These are phyloP conservation scores for Blastocladiella britannica DNA, from an alignment of 192 early-diverging fungal species.

Conservation along the genomic window DNA sequence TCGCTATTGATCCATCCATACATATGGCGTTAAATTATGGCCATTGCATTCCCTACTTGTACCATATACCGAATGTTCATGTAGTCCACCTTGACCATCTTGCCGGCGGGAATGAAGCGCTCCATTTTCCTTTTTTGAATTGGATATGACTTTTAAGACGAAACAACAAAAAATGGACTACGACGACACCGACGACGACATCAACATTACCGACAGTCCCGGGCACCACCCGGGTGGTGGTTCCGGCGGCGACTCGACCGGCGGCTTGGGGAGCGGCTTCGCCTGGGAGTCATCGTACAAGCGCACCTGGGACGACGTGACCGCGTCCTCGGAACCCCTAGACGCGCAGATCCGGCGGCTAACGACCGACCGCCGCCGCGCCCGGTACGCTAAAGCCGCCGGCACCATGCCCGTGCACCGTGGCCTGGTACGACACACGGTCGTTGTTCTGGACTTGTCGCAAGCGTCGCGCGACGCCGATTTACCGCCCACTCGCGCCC, in stretches of 20 bases:
- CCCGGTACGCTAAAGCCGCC: conserved; percentile 40
- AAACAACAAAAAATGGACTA: too few species aligned
- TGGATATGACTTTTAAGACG: too few species aligned
- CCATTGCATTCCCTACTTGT: background rate
- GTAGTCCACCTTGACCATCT: too few species aligned
- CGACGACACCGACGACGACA: conserved; percentile 28
- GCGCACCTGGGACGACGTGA: conserved; percentile 81
- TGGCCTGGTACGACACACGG: conserved; percentile 67
- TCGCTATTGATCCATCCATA: background rate
- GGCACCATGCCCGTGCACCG: conserved; percentile 54
- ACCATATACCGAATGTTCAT: background rate
- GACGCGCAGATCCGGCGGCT: conserved; percentile 70
- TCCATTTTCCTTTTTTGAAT: too few species aligned
- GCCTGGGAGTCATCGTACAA: conserved; percentile 95
- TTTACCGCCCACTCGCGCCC: conserved; percentile 58
- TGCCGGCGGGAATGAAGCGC: too few species aligned
- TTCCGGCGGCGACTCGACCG: too few species aligned
- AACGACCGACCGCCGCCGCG: conserved; percentile 32
- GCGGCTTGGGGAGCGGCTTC: too few species aligned
- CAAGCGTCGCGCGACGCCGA: conserved; percentile 67
- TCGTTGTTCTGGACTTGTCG: conserved; percentile 63
- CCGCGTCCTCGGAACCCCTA: too few species aligned
- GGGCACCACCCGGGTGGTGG: conserved; percentile 17
- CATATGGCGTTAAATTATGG: background rate
- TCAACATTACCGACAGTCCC: conserved; percentile 31